Evolutionary conservation across 1,284 basidiomycete species (phyloP), one percentile per base, ranked within the genome.

Genomic region (Trametes pubescens): DNA sequence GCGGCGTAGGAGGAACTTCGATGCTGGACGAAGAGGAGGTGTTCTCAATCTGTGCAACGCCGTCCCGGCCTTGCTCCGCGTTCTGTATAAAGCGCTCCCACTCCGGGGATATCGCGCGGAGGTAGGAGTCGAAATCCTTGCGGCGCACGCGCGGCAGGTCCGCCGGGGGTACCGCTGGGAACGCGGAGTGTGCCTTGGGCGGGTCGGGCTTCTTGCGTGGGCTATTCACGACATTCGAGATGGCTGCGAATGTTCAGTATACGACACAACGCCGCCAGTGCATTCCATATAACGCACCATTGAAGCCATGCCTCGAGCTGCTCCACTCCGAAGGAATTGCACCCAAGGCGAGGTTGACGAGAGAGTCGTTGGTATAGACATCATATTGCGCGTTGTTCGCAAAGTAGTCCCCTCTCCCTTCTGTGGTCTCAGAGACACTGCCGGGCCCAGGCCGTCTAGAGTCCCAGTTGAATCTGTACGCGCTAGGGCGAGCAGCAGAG

Each of bases 111-210:
- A 96, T 84, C 8, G 88, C 83, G 37, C 85, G 82, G 18, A 96
- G 82, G 79, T 96, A 97, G 1, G 88, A 77, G 65, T 95, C 92
- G 73, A 96, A 95, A 76, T 95, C 92, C 73, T 91, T 94, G 51
- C 93, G 85, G 49, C 90, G 84, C 9, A 94, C 89, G 56, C 92
- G 88, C 52, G 93, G 93, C 7, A 94, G 83, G 56, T 89, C 87
- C 0, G 90, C 87, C 0, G 89, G 86, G 4, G 86, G 82, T 4
- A 90, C 86, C 18, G 91, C 78, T 2, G 94, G 94, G 10, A 96
- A 81, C 0, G 88, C 78, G 10, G 93, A 90, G 71, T 95, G 93
- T 0, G 92, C 87, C 74, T 96, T 93, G 26, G 95, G 90, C 10
- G 95, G 94, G 37, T 92, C 92, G 55, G 92, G 90, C 53, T 83